Evolutionary conservation across 768 basidiomycete genomes (phyloP), one percentile per base, ranked within the genome.

Genomic region (Cyathus striatus): DNA sequence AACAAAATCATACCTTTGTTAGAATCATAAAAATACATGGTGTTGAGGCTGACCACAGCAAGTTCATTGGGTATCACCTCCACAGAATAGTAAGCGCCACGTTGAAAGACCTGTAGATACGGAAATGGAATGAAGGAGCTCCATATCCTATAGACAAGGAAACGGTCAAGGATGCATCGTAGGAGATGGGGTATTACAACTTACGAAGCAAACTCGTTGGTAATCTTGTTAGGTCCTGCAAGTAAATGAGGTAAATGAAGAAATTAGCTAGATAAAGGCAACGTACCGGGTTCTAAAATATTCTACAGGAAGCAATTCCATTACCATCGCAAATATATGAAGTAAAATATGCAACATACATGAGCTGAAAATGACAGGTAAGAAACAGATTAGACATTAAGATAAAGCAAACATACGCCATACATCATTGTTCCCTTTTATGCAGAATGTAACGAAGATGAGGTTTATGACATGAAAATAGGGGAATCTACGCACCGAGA

Each of bases 391-490:
- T 40, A 42, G 45, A 23, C 17, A 38, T 36, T 18, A 27, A 48
- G 23, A 38, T 18, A 37, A 43, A 10, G 25, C 7, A 26, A 43
- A 60, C 83, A 72, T 64, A 87, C 85, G 90, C 79, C 87, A 92
- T 38, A 94, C 75, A 67, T 94, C 91, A 61, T 94, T 94, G 62
- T 94, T 94, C 18, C 90, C 90, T 87, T 48, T n/a, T 9, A n/a
- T 30, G 27, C n/a, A 7, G 27, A 18, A 47, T 17, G 25, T 40
- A 38, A 25, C 18, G 10, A 42, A 14, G 5, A 6, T 13, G 14
- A 35, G 7, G n/a, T 14, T 35, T 9, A 23, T 26, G 12, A 7
- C 36, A 22, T 33, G 7, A 3, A 18, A 49, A 25, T 2, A 44
- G 22, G 21, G 7, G 38, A 22, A 33, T 26, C 22, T 10, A 55